These are phyloP conservation scores for Apiotrichum gamsii DNA, from an alignment of 1,284 basidiomycete genomes.

Conservation along the genomic window DNA sequence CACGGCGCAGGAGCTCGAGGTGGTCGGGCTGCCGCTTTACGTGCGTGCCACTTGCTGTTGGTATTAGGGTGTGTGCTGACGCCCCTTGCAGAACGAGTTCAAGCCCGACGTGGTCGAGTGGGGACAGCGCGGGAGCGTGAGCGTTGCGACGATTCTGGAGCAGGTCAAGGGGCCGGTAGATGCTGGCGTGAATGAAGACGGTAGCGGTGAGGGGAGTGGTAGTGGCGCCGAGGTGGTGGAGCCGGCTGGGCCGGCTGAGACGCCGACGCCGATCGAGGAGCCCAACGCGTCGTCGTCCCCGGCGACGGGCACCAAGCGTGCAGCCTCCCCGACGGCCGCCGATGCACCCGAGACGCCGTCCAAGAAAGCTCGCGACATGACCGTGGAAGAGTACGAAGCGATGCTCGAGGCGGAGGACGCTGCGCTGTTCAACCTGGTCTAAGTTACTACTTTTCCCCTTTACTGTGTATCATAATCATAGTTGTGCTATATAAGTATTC, in stretches of 20 bases:
- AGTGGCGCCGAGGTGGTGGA: background rate
- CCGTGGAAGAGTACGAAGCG: constrained; percentile 40
- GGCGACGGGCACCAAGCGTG: too few relatives aligned
- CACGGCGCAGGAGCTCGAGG: constrained; percentile 59
- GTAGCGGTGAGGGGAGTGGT: constrained; percentile 6
- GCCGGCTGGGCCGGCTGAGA: too few relatives aligned
- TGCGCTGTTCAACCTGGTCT: too few relatives aligned
- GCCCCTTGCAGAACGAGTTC: constrained; percentile 35
- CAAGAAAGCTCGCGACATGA: constrained; percentile 14
- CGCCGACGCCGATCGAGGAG: background rate
- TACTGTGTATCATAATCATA: background rate
- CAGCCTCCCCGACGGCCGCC: too few relatives aligned
- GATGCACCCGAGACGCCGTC: background rate
- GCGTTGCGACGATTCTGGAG: constrained; percentile 39
- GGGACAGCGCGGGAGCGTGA: constrained; percentile 42
- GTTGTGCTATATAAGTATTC: background rate
- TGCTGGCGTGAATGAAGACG: background rate
- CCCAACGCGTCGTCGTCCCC: background rate
- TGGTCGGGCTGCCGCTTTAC: constrained; percentile 65
- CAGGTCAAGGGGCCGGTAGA: constrained; percentile 23
- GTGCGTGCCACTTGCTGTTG: constrained; percentile 22
- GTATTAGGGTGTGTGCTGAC: background rate
- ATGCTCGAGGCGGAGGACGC: constrained; percentile 30
- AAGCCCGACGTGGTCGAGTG: constrained; percentile 46
- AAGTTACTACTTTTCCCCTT: background rate